Conservation (phyloP, 140 eudicot genomes). For the Anethum foeniculum region DNA sequence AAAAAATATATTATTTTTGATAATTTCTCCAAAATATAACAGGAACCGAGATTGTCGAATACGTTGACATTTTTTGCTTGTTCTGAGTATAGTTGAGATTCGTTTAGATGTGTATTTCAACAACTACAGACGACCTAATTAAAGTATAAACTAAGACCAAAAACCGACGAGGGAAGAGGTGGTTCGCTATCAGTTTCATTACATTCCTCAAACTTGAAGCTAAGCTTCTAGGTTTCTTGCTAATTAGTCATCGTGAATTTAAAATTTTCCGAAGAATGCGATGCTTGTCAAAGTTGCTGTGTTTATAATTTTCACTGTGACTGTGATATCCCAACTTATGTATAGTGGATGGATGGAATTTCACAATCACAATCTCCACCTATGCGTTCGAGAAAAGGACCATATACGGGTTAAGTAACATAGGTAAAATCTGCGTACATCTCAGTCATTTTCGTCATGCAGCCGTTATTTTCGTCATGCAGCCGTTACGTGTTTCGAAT, state of each 20-base stretch:
- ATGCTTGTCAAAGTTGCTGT: background rate
- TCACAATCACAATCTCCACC: background rate
- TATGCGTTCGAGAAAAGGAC: background rate
- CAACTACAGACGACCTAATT: constrained; percentile 5
- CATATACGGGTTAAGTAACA: background rate
- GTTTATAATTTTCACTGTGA: constrained; percentile 1
- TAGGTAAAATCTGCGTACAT: too few species aligned
- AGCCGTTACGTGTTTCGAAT: too few species aligned
- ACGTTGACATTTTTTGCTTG: background rate
- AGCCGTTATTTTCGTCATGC: too few species aligned
- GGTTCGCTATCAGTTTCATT: background rate
- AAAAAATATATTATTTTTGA: too few species aligned
- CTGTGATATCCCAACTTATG: background rate
- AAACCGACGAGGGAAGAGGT: background rate
- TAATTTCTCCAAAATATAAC: too few species aligned
- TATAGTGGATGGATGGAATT: background rate
- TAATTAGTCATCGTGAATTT: background rate
- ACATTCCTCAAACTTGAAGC: constrained; percentile 9
- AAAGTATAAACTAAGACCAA: background rate
- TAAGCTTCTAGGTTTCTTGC: constrained; percentile 2
- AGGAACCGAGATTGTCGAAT: too few species aligned
- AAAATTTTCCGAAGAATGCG: background rate
- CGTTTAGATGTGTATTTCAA: background rate
- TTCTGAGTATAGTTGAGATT: background rate
- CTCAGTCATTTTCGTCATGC: too few species aligned